Conservation (phyloP, 345 rosid species). For the Corchorus olitorius region DNA sequence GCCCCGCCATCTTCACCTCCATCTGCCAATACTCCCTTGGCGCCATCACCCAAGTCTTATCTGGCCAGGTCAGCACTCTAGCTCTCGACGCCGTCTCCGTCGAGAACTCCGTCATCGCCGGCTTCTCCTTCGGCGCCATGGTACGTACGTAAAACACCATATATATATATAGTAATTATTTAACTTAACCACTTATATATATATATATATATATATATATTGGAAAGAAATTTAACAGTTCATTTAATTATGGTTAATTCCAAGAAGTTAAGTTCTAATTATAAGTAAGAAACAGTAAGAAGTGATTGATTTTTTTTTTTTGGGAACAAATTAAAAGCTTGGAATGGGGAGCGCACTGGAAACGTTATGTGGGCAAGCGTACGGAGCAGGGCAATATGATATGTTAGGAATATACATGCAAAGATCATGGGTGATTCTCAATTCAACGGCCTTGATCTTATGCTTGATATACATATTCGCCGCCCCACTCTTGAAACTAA, state of each 20-base stretch:
- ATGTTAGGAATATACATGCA: constrained; percentile 93
- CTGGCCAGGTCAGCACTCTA: constrained; percentile 77
- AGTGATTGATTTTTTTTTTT: background rate
- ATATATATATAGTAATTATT: background rate
- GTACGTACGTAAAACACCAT: constrained; percentile 30
- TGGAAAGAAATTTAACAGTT: no score
- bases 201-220: background rate
- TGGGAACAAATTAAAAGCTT: constrained; percentile 38
- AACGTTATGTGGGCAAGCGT: constrained; percentile 94
- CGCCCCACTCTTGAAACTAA: constrained; percentile 41
- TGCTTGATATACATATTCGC: constrained; percentile 68
- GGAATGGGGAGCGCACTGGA: constrained; percentile 99
- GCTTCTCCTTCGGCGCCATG: constrained; percentile 87
- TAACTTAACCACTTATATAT: no score
- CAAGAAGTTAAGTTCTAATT: no score
- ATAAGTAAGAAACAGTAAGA: background rate
- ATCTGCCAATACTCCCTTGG: constrained; percentile 91
- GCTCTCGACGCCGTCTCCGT: constrained; percentile 84
- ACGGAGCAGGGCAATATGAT: constrained; percentile 76
- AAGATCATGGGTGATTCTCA: constrained; percentile 87
- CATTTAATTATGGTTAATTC: background rate
- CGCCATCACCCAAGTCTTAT: constrained; percentile 72
- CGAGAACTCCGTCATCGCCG: constrained; percentile 91
- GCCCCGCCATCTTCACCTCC: constrained; percentile 93
- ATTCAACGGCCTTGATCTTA: constrained; percentile 55